Conservation (phyloP, 805 yeast genomes). For the Jamesozyma piceae region DNA sequence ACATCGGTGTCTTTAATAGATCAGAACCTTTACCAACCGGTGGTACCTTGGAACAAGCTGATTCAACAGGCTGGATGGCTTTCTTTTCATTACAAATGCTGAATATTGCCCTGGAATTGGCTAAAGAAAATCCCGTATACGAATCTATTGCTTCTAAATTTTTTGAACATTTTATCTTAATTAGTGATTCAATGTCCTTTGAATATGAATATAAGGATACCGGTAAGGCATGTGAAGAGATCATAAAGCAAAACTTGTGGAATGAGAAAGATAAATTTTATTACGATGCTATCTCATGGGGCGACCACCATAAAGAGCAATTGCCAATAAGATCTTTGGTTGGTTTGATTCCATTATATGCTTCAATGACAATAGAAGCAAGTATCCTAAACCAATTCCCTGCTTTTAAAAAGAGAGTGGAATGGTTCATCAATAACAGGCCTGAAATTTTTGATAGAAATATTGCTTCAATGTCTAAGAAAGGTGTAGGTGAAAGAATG, state of each 20-base stretch:
- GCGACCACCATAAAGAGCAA: slow-evolving; percentile 53
- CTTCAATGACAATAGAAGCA: slow-evolving; percentile 81
- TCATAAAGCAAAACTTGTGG: slow-evolving; percentile 66
- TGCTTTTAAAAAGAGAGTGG: slow-evolving; percentile 69
- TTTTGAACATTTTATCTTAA: slow-evolving; percentile 83
- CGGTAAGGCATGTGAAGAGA: slow-evolving; percentile 31
- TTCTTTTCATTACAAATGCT: slow-evolving; percentile 85
- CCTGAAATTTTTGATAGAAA: slow-evolving; percentile 66
- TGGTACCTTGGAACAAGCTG: slow-evolving; percentile 85
- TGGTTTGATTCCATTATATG: slow-evolving; percentile 86
- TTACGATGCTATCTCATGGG: slow-evolving; percentile 86
- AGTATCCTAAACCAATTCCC: slow-evolving; percentile 71
- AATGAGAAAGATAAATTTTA: slow-evolving; percentile 82
- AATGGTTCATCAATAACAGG: slow-evolving; percentile 73
- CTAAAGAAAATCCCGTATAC: slow-evolving; percentile 75
- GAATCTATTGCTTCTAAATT: slow-evolving; percentile 92
- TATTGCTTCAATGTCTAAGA: slow-evolving; percentile 73
- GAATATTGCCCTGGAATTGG: slow-evolving; percentile 83
- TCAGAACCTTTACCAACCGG: slow-evolving; percentile 92
- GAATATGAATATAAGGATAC: slow-evolving; percentile 32
- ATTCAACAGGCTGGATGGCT: slow-evolving; percentile 97
- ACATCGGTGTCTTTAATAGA: slow-evolving; percentile 85
- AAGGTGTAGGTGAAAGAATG: slow-evolving; percentile 78
- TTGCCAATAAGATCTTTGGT: slow-evolving; percentile 83
- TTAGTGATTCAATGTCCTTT: slow-evolving; percentile 90